phyloP scores from a whole-genome alignment of 2,329 filamentous ascomycete genomes.

The Exophiala mesophila region DNA sequence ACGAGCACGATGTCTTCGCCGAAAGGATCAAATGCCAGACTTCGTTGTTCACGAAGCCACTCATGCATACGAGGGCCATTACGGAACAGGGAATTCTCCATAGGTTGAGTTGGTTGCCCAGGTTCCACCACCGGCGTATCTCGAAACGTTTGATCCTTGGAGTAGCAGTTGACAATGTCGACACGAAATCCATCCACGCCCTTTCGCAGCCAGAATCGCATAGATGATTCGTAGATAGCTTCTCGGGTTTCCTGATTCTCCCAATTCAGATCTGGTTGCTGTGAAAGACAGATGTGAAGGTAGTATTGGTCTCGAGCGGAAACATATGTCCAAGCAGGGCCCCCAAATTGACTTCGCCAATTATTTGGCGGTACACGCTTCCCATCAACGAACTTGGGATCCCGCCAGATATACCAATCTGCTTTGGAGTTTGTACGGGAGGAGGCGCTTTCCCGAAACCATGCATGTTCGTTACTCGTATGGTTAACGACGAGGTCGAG shows the following conservation, averaged over 20 bases:
- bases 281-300: conserved; percentile 63
- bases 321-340: conserved; percentile 39
- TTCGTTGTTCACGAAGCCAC: background rate
- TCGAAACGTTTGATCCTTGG: conserved; percentile 51
- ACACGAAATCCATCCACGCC: conserved; percentile 65
- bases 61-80: background rate
- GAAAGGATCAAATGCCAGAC: background rate
- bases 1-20: background rate
- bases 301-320: conserved; percentile 59
- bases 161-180: conserved; percentile 60
- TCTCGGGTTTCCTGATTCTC: conserved; percentile 58
- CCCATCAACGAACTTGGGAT: conserved; percentile 50
- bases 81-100: background rate
- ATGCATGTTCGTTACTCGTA: conserved; percentile 62
- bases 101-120: background rate
- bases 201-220: conserved; percentile 67
- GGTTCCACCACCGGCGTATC: conserved; percentile 41
- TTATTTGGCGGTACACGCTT: conserved; percentile 55
- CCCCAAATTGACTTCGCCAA: conserved; percentile 38
- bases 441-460: conserved; percentile 60
- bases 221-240: conserved; percentile 61
- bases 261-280: conserved; percentile 75
- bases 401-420: conserved; percentile 62
- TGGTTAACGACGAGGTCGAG: conserved; percentile 71
- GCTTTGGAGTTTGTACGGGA: conserved; percentile 42